A percentile compares a stretch with the other conserved stretches of the same genome.
Conservation (phyloP, 441 rosid genomes). For the Croton laevigatus region DNA sequence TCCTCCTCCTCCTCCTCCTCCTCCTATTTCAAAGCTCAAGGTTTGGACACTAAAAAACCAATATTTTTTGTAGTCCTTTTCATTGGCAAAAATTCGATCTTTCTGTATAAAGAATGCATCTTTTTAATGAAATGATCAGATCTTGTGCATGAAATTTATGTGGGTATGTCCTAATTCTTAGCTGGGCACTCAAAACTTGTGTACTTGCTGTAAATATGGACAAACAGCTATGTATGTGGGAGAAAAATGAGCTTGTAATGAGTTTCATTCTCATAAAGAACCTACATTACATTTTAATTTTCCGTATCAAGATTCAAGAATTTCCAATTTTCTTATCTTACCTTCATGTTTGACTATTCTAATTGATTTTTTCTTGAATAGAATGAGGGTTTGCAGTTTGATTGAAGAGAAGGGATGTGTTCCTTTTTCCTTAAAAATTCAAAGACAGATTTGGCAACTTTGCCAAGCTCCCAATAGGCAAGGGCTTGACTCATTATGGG, state of each 20-base stretch:
- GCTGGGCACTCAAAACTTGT: not conserved
- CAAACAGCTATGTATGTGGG: not conserved
- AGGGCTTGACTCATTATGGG: not conserved
- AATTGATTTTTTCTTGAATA: not conserved
- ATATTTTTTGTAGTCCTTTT: not conserved
- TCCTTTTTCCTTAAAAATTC: not conserved
- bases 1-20: not conserved
- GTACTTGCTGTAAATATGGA: not conserved
- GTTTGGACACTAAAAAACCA: not conserved
- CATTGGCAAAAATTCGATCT: not conserved
- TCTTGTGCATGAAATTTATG: not conserved
- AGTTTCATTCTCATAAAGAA: conserved; percentile 29
- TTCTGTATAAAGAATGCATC: not conserved
- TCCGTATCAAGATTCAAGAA: too few species aligned
- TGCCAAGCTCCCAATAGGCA: not conserved
- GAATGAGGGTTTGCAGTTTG: not conserved
- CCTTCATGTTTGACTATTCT: not conserved
- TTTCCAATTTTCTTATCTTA: too few species aligned
- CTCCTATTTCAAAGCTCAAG: not conserved
- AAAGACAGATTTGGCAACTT: not conserved
- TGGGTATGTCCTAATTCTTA: not conserved
- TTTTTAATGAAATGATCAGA: not conserved
- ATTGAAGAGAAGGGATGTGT: not conserved
- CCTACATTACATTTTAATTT: conserved; percentile 16
- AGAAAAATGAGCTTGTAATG: not conserved